Percentiles rank a stretch among this genome's conserved stretches.
phyloP scores from a whole-genome alignment of 202 grass and related monocot genomes.

The Digitaria exilis region DNA sequence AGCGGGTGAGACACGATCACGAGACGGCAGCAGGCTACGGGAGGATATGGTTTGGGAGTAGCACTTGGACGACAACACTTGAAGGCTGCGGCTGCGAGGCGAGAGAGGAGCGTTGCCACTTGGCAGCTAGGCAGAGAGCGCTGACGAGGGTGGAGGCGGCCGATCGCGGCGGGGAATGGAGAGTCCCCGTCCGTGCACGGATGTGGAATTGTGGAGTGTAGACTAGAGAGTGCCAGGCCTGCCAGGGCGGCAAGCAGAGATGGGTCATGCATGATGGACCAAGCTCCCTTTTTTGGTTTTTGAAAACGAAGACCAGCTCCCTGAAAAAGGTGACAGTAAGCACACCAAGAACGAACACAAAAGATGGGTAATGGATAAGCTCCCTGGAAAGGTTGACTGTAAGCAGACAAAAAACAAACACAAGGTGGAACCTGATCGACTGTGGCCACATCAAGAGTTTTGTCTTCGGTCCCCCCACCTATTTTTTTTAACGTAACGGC shows the following conservation, averaged over 20 bases:
- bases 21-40: not conserved
- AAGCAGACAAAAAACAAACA: no score
- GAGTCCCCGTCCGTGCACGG: not conserved
- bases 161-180: not conserved
- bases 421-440: no score
- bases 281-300: no score
- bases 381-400: not conserved
- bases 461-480: no score
- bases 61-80: not conserved
- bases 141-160: not conserved
- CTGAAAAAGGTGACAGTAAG: no score
- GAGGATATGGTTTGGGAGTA: not conserved
- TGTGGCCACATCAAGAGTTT: no score
- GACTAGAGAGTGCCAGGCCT: not conserved
- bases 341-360: no score
- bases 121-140: not conserved
- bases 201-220: no score
- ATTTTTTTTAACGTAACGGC: no score
- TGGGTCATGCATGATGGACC: no score
- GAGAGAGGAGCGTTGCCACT: not conserved
- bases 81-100: not conserved
- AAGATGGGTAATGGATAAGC: not conserved
- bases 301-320: no score
- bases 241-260: not conserved
- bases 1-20: not conserved